A percentile compares a stretch with the other conserved stretches of the same genome.
phyloP scores from a whole-genome alignment of 176 grass and related monocot species.

The Raddia distichophylla region DNA sequence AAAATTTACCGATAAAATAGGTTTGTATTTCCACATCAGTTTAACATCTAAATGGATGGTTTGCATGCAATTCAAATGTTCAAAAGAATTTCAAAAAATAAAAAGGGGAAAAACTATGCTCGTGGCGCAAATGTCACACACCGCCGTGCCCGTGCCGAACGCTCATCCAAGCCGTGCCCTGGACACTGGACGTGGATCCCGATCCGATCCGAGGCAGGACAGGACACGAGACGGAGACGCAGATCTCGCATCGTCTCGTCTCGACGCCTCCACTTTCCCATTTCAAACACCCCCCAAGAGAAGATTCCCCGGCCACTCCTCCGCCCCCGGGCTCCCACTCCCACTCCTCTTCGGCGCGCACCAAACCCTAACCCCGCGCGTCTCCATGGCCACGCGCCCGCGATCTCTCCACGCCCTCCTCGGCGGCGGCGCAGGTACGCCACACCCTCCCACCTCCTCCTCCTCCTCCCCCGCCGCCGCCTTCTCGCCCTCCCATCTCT shows the following conservation, averaged over 20 bases:
- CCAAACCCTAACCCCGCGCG: conserved; percentile 36
- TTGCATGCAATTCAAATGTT: too few species aligned
- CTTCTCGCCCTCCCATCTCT: conserved; percentile 34
- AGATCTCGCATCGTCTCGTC: conserved; percentile 20
- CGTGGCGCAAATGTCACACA: too few species aligned
- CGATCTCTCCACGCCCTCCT: conserved; percentile 70
- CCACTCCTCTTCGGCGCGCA: background rate
- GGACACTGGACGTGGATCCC: background rate
- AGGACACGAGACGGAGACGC: too few species aligned
- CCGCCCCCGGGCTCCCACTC: background rate
- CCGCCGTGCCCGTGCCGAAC: too few species aligned
- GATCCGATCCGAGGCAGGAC: background rate
- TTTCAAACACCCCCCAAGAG: conserved; percentile 37
- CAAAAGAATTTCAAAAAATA: too few species aligned
- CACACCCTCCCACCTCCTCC: background rate
- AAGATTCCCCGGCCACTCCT: conserved; percentile 3
- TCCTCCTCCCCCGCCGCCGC: too few species aligned
- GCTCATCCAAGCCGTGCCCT: background rate
- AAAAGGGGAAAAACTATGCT: too few species aligned
- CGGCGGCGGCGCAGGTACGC: conserved; percentile 80
- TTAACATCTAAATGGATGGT: too few species aligned
- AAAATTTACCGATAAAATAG: too few species aligned
- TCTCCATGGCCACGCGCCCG: conserved; percentile 54
- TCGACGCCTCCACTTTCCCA: conserved; percentile 14
- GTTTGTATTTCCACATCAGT: too few species aligned